Evolutionary conservation across 2,329 filamentous ascomycete genomes (phyloP).

Genomic region (Chaetomiaceae sp.): DNA sequence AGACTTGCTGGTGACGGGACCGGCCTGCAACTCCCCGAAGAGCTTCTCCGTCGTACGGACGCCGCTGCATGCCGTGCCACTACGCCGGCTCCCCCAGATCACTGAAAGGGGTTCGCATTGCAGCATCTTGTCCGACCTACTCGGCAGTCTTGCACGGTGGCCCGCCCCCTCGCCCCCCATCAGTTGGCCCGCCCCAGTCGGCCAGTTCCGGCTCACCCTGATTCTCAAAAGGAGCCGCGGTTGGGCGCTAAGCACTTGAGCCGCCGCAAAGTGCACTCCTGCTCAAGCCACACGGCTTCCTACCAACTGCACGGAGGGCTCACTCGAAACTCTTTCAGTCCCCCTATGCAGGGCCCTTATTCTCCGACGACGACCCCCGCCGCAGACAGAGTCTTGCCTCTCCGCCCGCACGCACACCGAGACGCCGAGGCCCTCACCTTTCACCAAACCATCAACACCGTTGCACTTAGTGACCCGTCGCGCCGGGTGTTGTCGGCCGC

Average conservation of each 20-base stretch:
- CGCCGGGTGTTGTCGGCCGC: slow-evolving; percentile 27
- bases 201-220: slow-evolving; percentile 15
- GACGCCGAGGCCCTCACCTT: slow-evolving; percentile 1
- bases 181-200: slow-evolving; percentile 14
- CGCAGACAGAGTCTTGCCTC: background rate
- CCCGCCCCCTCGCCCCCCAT: slow-evolving; percentile 10
- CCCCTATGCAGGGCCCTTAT: background rate
- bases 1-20: slow-evolving; percentile 23
- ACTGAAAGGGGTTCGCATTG: slow-evolving; percentile 44
- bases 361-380: background rate
- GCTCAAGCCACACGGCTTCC: background rate
- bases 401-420: background rate
- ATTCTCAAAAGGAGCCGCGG: slow-evolving; percentile 15
- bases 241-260: slow-evolving; percentile 8
- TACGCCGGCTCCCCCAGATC: slow-evolving; percentile 39
- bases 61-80: slow-evolving; percentile 48
- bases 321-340: background rate
- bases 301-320: slow-evolving; percentile 1
- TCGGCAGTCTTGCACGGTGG: slow-evolving; percentile 29
- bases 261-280: slow-evolving; percentile 1
- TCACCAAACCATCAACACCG: slow-evolving; percentile 8
- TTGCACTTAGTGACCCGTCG: slow-evolving; percentile 8
- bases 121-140: slow-evolving; percentile 49
- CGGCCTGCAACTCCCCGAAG: slow-evolving; percentile 44
- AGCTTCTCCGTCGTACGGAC: slow-evolving; percentile 32